Evolutionary conservation across 495 filamentous ascomycete species (phyloP).

Genomic region (Astrothelium macrocarpum): DNA sequence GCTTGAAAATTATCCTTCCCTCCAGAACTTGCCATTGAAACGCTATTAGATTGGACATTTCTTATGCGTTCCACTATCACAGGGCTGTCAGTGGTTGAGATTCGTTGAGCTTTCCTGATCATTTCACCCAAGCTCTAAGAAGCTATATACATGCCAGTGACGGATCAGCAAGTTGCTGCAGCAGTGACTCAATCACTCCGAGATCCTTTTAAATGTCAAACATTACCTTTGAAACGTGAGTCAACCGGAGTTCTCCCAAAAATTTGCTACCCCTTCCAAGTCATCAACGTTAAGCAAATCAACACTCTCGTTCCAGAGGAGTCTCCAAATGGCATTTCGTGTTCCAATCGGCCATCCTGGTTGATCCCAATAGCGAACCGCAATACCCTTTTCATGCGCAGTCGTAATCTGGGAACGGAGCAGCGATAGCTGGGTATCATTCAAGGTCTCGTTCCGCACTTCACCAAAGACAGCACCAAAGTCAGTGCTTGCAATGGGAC

Average conservation of each 20-base stretch:
- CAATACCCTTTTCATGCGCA: conserved; percentile 33
- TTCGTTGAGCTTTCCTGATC: too few species aligned
- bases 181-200: background rate
- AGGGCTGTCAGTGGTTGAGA: too few species aligned
- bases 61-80: too few species aligned
- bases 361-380: conserved; percentile 32
- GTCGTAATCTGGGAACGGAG: conserved; percentile 30
- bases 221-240: background rate
- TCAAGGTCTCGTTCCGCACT: conserved; percentile 26
- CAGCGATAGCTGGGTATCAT: conserved; percentile 27
- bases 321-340: conserved; percentile 32
- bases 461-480: conserved; percentile 30
- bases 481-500: conserved; percentile 23
- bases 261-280: conserved; percentile 31
- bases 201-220: background rate
- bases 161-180: background rate
- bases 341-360: conserved; percentile 31
- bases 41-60: too few species aligned
- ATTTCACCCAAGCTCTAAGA: too few species aligned
- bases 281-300: conserved; percentile 37
- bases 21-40: too few species aligned
- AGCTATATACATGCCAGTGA: background rate
- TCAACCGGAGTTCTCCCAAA: conserved; percentile 22
- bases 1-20: too few species aligned
- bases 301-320: conserved; percentile 27